Percentiles rank a stretch among this genome's conserved stretches.
Conservation (phyloP, 2,329 filamentous ascomycete species). For the Neodidymelliopsis sp. region DNA sequence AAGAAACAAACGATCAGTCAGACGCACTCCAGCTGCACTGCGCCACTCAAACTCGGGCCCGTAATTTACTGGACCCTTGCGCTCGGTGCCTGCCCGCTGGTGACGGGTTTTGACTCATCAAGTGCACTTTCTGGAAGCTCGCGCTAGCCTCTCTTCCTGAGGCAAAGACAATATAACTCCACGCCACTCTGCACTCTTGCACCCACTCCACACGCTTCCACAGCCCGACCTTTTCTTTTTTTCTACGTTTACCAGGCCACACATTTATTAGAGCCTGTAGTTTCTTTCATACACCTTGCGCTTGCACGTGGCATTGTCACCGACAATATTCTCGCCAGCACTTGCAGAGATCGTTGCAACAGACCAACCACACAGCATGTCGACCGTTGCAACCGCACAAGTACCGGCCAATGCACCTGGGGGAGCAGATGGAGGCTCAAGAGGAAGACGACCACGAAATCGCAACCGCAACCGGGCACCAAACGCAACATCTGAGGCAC, state of each 20-base stretch:
- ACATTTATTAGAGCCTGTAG: conserved; percentile 40
- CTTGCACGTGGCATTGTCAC: not conserved
- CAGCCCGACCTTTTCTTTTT: conserved; percentile 19
- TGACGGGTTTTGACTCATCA: conserved; percentile 22
- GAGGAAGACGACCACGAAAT: conserved; percentile 34
- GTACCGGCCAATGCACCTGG: conserved; percentile 18
- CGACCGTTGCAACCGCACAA: conserved; percentile 26
- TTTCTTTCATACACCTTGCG: conserved; percentile 4
- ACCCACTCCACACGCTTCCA: conserved; percentile 11
- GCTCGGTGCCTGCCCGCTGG: conserved; percentile 17
- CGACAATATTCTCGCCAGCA: conserved; percentile 2
- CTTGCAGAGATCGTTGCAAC: not conserved
- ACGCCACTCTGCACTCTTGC: conserved; percentile 26
- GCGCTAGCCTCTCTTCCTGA: conserved; percentile 11
- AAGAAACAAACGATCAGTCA: conserved; percentile 10
- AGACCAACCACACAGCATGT: conserved; percentile 25
- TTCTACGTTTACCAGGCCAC: conserved; percentile 38
- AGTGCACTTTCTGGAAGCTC: conserved; percentile 6
- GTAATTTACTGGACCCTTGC: conserved; percentile 5
- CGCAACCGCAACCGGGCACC: conserved; percentile 27
- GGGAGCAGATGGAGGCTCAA: conserved; percentile 24
- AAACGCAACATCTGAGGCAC: conserved; percentile 27
- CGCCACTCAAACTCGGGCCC: conserved; percentile 15
- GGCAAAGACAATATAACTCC: conserved; percentile 18
- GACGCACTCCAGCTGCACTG: conserved; percentile 11